Conservation (phyloP, 768 basidiomycete genomes). For the Rickenella mellea region DNA sequence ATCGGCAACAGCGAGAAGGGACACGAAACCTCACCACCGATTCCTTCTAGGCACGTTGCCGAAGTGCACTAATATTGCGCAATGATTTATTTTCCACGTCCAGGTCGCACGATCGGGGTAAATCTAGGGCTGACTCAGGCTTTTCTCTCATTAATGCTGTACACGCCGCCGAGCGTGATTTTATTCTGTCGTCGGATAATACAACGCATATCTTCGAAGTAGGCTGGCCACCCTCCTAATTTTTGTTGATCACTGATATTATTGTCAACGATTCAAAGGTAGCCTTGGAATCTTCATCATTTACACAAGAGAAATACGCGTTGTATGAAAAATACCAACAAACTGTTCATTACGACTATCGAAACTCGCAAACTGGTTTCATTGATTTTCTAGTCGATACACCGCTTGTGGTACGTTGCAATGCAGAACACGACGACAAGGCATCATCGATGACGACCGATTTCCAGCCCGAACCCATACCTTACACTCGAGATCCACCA, state of each 20-base stretch:
- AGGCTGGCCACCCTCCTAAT: conserved; percentile 4
- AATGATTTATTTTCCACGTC: no score
- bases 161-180: conserved; percentile 44
- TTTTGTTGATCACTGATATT: neutral
- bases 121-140: conserved; percentile 10
- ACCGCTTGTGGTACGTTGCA: conserved; percentile 52
- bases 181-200: conserved; percentile 12
- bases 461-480: conserved; percentile 50
- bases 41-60: no score
- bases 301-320: conserved; percentile 69
- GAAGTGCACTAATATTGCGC: no score
- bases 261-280: conserved; percentile 34
- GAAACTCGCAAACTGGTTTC: conserved; percentile 45
- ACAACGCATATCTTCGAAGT: conserved; percentile 56
- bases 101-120: no score
- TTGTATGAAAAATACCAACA: conserved; percentile 73
- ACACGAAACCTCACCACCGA: no score
- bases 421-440: neutral
- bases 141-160: conserved; percentile 40
- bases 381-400: conserved; percentile 69
- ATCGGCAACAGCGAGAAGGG: no score
- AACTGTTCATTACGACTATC: conserved; percentile 64
- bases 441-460: neutral
- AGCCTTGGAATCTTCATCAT: conserved; percentile 66
- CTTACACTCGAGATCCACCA: conserved; percentile 40